Evolutionary conservation across 1,139 yeast species (phyloP), one percentile per base, ranked within the genome.

Genomic region (Zhuliangozyma parablackwelliae): DNA sequence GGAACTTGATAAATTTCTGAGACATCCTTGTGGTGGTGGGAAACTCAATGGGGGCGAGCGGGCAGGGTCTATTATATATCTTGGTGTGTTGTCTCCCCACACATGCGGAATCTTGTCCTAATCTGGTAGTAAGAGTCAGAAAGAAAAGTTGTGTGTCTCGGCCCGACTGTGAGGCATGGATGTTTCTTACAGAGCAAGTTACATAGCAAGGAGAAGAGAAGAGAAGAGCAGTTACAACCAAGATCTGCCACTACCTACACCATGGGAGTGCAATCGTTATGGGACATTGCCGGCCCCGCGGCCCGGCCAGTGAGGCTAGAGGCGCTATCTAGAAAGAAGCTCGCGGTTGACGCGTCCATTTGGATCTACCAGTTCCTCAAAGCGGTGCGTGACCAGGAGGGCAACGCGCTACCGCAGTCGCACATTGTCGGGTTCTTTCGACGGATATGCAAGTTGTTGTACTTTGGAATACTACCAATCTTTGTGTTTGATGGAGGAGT

Each of bases 401-500:
- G 97, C 12, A 78, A 85, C 44, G 78, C 87, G 1, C 59, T 92
- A 43, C 75, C 75, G 29, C 85, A 80, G 45, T 83, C 97, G 0
- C 98, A 94, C 57, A 78, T 92, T 16, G 84, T 90, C 23, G 99
- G 99, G 9, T 94, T 94, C 55, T 92, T 92, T 58, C 67, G 97
- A 46, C 72, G 99, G 40, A 89, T 94, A 10, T 90, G 98, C 63
- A 94, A 94, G 53, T 63, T 94, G 41, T 60, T 94, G 13, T 94
- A 80, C 57, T 87, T 82, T 63, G 98, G 97, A 0, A 88, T 94
- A 26, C 73, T 70, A 39, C 98, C 99, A 0, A 85, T 94, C 10
- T 94, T 94, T 69, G 96, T 94, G 1, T 94, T 94, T 64, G 99
- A 94, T 63, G 99, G 99, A 16, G 96, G 95, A 1, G 97, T 96